Conservation (phyloP, 2,329 filamentous ascomycete species). For the Paraconiothyrium sp. region DNA sequence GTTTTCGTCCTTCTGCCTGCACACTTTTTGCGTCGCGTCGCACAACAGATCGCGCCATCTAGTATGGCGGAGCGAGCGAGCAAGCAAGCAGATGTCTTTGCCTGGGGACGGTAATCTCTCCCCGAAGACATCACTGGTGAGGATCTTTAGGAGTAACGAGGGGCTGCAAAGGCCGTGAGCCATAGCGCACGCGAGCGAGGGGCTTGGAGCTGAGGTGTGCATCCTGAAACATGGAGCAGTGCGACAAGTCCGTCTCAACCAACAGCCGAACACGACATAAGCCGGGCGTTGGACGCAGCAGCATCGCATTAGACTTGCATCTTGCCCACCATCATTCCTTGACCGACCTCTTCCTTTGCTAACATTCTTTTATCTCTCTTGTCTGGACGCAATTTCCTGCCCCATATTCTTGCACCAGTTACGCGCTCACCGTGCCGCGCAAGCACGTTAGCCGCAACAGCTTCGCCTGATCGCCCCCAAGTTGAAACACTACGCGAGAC, state of each 20-base stretch:
- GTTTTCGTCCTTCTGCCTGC: background rate
- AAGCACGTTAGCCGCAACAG: slow-evolving; percentile 3
- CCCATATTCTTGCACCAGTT: background rate
- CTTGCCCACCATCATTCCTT: slow-evolving; percentile 10
- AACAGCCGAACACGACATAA: slow-evolving; percentile 14
- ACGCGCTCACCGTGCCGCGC: slow-evolving; percentile 11
- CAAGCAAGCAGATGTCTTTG: background rate
- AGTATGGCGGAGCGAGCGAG: background rate
- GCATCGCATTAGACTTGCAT: slow-evolving; percentile 5
- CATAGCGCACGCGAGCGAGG: slow-evolving; percentile 5
- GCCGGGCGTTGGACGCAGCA: slow-evolving; percentile 9
- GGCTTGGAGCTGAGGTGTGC: slow-evolving; percentile 13
- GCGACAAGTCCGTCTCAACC: slow-evolving; percentile 13
- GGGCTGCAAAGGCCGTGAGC: slow-evolving; percentile 8
- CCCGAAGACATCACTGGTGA: background rate
- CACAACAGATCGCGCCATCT: background rate
- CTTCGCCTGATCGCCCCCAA: slow-evolving; percentile 12
- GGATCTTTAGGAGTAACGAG: slow-evolving; percentile 4
- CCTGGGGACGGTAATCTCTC: background rate
- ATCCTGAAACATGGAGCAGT: slow-evolving; percentile 12
- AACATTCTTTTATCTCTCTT: background rate
- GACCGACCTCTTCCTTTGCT: background rate
- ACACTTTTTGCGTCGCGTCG: background rate
- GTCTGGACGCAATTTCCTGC: background rate
- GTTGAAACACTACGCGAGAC: slow-evolving; percentile 14